Conservation (phyloP, 2,329 filamentous ascomycete genomes). For the Samsoniella hepiali region DNA sequence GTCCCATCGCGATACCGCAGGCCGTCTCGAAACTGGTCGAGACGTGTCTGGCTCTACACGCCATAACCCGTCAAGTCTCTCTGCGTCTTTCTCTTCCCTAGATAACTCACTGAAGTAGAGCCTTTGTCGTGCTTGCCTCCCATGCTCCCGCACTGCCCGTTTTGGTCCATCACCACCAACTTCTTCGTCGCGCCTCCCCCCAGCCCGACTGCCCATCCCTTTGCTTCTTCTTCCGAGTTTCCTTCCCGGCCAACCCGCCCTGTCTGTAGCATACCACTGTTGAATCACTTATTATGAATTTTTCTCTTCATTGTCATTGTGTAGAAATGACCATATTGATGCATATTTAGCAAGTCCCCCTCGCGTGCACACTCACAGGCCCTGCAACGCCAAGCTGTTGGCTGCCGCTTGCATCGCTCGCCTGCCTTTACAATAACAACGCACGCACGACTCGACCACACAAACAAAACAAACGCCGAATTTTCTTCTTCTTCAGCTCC, state of each 20-base stretch:
- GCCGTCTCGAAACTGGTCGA: no score
- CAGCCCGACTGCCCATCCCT: background rate
- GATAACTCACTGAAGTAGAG: background rate
- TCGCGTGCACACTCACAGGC: background rate
- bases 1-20: no score
- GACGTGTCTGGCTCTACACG: no score
- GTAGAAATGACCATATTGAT: background rate
- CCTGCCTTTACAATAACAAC: background rate
- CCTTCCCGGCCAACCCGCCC: background rate
- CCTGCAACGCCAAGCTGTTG: background rate
- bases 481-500: background rate
- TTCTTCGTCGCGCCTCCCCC: slow-evolving; percentile 2
- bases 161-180: slow-evolving; percentile 10
- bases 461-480: background rate
- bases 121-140: background rate
- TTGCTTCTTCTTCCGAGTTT: background rate
- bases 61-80: no score
- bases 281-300: slow-evolving; percentile 7
- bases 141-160: background rate
- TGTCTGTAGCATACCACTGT: slow-evolving; percentile 13
- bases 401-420: slow-evolving; percentile 6
- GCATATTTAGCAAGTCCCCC: slow-evolving; percentile 1
- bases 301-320: background rate
- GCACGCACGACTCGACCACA: background rate
- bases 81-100: background rate